Evolutionary conservation across 169 alveolate genomes (phyloP).

Genomic region (Perkinsus chesapeaki): DNA sequence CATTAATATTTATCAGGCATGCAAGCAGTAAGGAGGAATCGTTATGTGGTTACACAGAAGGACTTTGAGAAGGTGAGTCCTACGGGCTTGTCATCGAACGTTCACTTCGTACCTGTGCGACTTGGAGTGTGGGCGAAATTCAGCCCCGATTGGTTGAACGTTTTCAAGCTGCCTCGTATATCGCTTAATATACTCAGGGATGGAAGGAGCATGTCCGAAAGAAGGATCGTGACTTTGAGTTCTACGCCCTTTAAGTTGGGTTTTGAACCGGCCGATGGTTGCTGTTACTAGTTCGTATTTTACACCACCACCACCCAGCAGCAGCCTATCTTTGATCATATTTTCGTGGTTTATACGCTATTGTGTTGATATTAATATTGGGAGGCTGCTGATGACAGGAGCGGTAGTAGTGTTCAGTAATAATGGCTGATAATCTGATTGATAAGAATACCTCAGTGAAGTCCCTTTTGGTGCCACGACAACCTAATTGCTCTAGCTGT

Average conservation of each 20-base stretch:
- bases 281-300: neutral
- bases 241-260: slow-evolving; percentile 66
- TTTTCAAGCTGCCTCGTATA: too few species aligned
- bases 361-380: neutral
- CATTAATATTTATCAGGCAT: too few species aligned
- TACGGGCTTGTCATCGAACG: too few species aligned
- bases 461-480: neutral
- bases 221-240: slow-evolving; percentile 85
- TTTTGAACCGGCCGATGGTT: neutral
- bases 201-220: slow-evolving; percentile 89
- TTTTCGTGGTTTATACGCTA: neutral
- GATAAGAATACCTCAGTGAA: neutral
- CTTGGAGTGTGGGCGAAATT: too few species aligned
- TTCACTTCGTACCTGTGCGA: too few species aligned
- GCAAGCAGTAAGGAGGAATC: slow-evolving; percentile 97
- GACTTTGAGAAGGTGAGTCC: slow-evolving; percentile 81
- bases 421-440: neutral
- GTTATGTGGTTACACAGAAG: slow-evolving; percentile 72
- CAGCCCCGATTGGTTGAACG: too few species aligned
- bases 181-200: slow-evolving; percentile 54
- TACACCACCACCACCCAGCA: slow-evolving; percentile 8
- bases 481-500: neutral
- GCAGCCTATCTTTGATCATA: neutral
- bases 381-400: neutral
- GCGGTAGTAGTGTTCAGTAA: neutral